A percentile compares a stretch with the other conserved stretches of the same genome.
Conservation (phyloP, 805 yeast species). For the Saccharomycopsis synnaedendra region DNA sequence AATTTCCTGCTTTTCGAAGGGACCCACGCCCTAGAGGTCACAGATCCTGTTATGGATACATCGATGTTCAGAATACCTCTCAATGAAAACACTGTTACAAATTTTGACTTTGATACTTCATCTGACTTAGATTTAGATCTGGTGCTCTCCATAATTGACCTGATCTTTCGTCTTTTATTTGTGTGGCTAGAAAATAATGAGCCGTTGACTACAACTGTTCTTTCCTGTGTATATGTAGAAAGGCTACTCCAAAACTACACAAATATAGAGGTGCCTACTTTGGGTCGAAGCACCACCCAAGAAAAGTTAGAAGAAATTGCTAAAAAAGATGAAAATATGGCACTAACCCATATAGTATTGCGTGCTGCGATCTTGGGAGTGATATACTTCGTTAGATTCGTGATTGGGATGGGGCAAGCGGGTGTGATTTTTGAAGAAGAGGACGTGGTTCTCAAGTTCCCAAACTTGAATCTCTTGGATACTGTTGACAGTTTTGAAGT, state of each 20-base stretch:
- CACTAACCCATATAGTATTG: constrained; percentile 38
- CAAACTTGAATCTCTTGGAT: constrained; percentile 37
- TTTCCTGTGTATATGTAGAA: constrained; percentile 68
- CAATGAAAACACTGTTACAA: constrained; percentile 26
- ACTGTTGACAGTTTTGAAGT: neutral
- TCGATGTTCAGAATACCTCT: constrained; percentile 42
- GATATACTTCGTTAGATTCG: constrained; percentile 40
- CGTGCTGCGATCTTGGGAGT: constrained; percentile 41
- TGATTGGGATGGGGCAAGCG: constrained; percentile 33
- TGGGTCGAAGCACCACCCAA: constrained; percentile 6
- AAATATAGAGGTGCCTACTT: neutral
- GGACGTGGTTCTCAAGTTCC: constrained; percentile 54
- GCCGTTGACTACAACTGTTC: constrained; percentile 54
- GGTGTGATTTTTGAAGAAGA: constrained; percentile 68
- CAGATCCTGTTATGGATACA: constrained; percentile 66
- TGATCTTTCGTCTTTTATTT: constrained; percentile 41
- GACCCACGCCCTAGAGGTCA: constrained; percentile 75
- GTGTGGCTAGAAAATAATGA: constrained; percentile 73
- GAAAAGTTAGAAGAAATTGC: neutral
- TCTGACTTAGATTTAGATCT: constrained; percentile 21
- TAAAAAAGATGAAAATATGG: constrained; percentile 27
- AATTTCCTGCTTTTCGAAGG: constrained; percentile 67
- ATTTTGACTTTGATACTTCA: constrained; percentile 6
- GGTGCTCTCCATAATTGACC: constrained; percentile 41
- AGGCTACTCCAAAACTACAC: constrained; percentile 34